Conservation (phyloP, 2,329 filamentous ascomycete species). For the Didymella pinodella region DNA sequence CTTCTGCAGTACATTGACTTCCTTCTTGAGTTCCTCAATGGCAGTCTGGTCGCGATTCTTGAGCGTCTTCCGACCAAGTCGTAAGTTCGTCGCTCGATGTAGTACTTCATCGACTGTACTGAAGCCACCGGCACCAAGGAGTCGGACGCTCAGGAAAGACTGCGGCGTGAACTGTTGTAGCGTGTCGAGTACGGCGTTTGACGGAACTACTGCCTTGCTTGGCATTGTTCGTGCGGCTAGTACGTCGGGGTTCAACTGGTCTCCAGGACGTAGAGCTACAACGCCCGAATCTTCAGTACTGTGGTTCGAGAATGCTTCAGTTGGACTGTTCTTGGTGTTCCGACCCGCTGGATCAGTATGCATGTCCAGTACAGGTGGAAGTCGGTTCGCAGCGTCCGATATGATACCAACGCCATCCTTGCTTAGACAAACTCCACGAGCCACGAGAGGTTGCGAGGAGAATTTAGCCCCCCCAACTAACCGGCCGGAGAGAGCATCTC, state of each 20-base stretch:
- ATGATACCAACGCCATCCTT: conserved; percentile 13
- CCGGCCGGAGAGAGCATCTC: conserved; percentile 44
- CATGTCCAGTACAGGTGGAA: not conserved
- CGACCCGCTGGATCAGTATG: conserved; percentile 11
- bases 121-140: conserved; percentile 49
- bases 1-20: conserved; percentile 48
- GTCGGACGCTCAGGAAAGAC: conserved; percentile 47
- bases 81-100: conserved; percentile 45
- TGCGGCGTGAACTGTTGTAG: conserved; percentile 23
- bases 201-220: not conserved
- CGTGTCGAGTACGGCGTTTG: conserved; percentile 15
- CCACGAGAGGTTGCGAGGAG: conserved; percentile 22
- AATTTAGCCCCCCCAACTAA: conserved; percentile 18
- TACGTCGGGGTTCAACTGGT: not conserved
- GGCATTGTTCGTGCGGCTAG: not conserved
- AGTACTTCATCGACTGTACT: conserved; percentile 51
- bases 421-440: conserved; percentile 20
- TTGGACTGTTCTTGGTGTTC: conserved; percentile 17
- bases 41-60: conserved; percentile 47
- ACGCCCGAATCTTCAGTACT: not conserved
- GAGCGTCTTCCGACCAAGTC: conserved; percentile 48
- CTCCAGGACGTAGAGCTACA: not conserved
- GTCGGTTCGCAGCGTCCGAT: conserved; percentile 11
- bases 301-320: not conserved
- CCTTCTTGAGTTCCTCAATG: conserved; percentile 46